Evolutionary conservation across 805 yeast genomes (phyloP).

Genomic region (Nematodospora valgi): DNA sequence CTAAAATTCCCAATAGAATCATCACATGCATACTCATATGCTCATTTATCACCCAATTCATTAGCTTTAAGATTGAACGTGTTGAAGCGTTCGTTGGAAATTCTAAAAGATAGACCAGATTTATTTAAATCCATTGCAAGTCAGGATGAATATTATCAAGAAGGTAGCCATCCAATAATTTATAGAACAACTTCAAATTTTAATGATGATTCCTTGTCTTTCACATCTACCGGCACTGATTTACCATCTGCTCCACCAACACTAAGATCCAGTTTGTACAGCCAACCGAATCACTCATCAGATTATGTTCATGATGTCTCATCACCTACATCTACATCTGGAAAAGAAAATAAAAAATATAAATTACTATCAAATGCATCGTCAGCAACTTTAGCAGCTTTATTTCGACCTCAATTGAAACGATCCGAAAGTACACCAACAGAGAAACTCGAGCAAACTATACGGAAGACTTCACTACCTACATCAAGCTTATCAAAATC

Average conservation of each 20-base stretch:
- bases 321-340: neutral
- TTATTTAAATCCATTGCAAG: constrained; percentile 23
- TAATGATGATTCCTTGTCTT: constrained; percentile 1
- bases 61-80: constrained; percentile 72
- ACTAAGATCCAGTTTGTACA: neutral
- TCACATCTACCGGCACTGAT: no score
- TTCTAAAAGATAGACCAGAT: constrained; percentile 62
- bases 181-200: constrained; percentile 8
- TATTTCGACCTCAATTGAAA: constrained; percentile 35
- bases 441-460: constrained; percentile 5
- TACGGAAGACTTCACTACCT: constrained; percentile 4
- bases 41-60: constrained; percentile 77
- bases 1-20: constrained; percentile 72
- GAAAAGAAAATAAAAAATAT: constrained; percentile 9
- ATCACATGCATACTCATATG: constrained; percentile 81
- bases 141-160: constrained; percentile 1
- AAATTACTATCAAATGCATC: constrained; percentile 42
- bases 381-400: constrained; percentile 45
- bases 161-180: neutral
- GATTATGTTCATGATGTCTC: constrained; percentile 5
- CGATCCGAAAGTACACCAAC: constrained; percentile 39
- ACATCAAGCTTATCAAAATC: constrained; percentile 4
- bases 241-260: neutral
- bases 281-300: constrained; percentile 5
- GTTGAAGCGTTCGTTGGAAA: constrained; percentile 71